Conservation (phyloP, 1,139 yeast species). For the Magnusiomyces suaveolens region DNA sequence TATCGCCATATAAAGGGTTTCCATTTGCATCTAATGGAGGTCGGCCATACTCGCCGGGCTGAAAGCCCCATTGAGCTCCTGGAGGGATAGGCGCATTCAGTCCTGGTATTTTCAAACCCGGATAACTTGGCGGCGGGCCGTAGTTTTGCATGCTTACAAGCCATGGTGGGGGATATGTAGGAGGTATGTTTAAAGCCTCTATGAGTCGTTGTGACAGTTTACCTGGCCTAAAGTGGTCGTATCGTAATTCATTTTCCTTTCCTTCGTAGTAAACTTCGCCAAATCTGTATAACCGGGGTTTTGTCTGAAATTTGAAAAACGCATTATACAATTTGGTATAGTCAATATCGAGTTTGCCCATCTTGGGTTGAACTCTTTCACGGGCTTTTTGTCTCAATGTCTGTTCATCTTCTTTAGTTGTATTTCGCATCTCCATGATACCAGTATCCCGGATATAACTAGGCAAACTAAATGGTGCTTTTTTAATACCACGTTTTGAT, state of each 20-base stretch:
- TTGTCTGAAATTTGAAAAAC: constrained; percentile 69
- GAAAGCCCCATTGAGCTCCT: constrained; percentile 35
- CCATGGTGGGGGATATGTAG: constrained; percentile 75
- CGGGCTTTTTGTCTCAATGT: constrained; percentile 68
- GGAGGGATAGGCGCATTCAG: constrained; percentile 36
- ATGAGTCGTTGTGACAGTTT: constrained; percentile 48
- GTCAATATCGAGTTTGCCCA: constrained; percentile 82
- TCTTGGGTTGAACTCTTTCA: constrained; percentile 80
- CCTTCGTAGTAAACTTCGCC: constrained; percentile 84
- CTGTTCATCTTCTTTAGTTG: constrained; percentile 40
- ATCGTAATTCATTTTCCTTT: constrained; percentile 46
- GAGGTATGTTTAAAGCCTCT: constrained; percentile 61
- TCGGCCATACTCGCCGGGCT: constrained; percentile 38
- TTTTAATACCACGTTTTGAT: constrained; percentile 59
- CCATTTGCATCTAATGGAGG: constrained; percentile 32
- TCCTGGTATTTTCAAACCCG: constrained; percentile 51
- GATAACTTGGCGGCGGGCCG: constrained; percentile 85
- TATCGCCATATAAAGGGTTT: constrained; percentile 33
- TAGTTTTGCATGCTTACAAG: constrained; percentile 53
- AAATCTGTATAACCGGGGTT: constrained; percentile 54
- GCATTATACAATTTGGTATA: constrained; percentile 77
- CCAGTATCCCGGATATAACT: constrained; percentile 74
- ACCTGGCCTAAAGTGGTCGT: constrained; percentile 53
- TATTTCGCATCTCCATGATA: constrained; percentile 74
- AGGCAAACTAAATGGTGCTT: constrained; percentile 69